Base-by-base conservation (phyloP, 345 rosid genomes). In the Eucalyptus erythrocorys region DNA sequence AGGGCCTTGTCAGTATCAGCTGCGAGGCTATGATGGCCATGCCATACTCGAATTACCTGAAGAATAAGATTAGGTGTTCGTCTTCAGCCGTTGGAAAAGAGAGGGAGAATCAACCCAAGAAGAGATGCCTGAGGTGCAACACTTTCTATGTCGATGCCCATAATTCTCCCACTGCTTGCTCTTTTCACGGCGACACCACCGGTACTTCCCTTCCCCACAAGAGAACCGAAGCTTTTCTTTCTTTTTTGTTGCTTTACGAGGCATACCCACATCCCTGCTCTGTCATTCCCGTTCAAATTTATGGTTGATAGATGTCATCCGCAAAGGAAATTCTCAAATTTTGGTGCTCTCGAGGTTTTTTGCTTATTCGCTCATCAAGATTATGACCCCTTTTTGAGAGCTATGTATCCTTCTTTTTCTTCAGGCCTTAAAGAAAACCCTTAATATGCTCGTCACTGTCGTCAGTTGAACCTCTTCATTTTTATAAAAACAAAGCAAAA, bases 171-270 rank as follows among this genome's bases (percentile, higher is more conserved):
- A 85, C 81, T 22, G 94, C 94, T 37, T 95, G 95, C 91, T 91
- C 92, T 87, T 95, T 94, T 91, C 95, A 95, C 49, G 96, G 97
- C 88, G 94, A 93, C 92, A 88, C 92, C 89, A 93, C 92, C 15
- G 97, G 96, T 92, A 91, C 30, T 14, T 48, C 61, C 16, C 43
- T 43, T n/a, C 37, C 42, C 17, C 47, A 40, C 82, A 21, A 42
- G 27, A 76, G 13, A 40, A 40, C 47, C 24, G 30, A 40, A 76
- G 16, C 40, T 15, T 68, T 47, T 27, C 13, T 48, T 6, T 34
- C 24, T 37, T 34, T 71, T 71, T 37, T 37, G 43, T 71, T 71
- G 45, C 82, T 40, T 71, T 19, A 37, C 22, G 45, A 37, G 26
- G 81, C 82, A 21, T 40, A 76, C 82, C 24, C 47, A 13, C 82